A percentile compares a stretch with the other conserved stretches of the same genome.
Conservation (phyloP, 192 early-diverging fungal genomes). For the Pilaira anomala region DNA sequence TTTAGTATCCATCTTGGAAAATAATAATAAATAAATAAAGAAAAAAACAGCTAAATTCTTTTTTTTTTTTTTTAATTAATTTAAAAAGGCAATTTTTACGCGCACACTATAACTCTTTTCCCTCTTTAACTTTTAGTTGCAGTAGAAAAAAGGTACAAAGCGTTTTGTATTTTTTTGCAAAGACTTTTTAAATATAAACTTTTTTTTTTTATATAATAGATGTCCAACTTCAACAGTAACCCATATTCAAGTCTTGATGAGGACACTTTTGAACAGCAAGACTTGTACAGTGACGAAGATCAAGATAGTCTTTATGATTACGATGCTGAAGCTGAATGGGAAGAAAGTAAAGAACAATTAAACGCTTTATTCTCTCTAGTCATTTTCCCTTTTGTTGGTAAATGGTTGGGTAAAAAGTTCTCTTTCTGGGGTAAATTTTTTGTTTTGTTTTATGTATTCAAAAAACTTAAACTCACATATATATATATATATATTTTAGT, state of each 20-base stretch:
- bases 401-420: constrained; percentile 49
- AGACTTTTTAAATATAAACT: too few species aligned
- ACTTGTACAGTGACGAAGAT: constrained; percentile 23
- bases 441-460: too few species aligned
- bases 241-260: constrained; percentile 13
- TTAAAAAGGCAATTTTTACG: too few species aligned
- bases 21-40: too few species aligned
- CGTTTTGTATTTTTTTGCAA: too few species aligned
- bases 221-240: background rate
- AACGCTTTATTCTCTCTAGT: constrained; percentile 46
- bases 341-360: constrained; percentile 51
- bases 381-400: constrained; percentile 50
- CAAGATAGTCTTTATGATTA: constrained; percentile 21
- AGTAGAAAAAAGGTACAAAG: too few species aligned
- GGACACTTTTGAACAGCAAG: constrained; percentile 2
- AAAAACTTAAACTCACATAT: background rate
- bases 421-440: constrained; percentile 49
- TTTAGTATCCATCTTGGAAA: constrained; percentile 35
- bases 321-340: constrained; percentile 52
- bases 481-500: background rate
- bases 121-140: too few species aligned
- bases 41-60: too few species aligned
- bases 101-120: too few species aligned
- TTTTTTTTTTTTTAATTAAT: too few species aligned
- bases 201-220: background rate